These are phyloP conservation scores for Acacia pycnantha DNA, from an alignment of 331 rosid species.

Conservation along the genomic window DNA sequence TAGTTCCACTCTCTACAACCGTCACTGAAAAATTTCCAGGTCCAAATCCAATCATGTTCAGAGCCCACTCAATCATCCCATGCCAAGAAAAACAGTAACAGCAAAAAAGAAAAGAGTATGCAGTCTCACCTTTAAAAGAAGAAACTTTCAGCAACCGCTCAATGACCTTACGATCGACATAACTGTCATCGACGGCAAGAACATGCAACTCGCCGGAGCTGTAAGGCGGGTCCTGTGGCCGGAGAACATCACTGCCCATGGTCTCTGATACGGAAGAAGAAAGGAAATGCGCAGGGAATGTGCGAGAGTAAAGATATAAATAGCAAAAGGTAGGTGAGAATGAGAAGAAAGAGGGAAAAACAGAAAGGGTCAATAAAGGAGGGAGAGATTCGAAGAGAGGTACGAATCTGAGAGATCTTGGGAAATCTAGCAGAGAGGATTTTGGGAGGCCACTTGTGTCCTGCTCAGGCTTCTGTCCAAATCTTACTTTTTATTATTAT, in stretches of 20 bases:
- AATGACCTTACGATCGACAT: conserved; percentile 83
- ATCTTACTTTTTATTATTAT: background rate
- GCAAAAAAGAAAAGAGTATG: background rate
- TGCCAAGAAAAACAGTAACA: background rate
- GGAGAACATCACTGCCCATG: conserved; percentile 47
- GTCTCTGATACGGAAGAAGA: background rate
- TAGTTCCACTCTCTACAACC: conserved; percentile 87
- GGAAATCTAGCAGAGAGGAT: conserved; percentile 59
- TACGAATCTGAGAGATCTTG: conserved; percentile 70
- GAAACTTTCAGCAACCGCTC: conserved; percentile 76
- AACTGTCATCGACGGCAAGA: conserved; percentile 91
- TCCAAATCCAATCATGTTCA: conserved; percentile 23
- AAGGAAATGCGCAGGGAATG: background rate
- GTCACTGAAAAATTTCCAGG: conserved; percentile 57
- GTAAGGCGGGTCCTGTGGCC: conserved; percentile 26
- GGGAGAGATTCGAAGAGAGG: conserved; percentile 72
- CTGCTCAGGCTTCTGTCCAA: conserved; percentile 36
- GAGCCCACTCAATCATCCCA: conserved; percentile 18
- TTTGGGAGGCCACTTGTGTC: conserved; percentile 59
- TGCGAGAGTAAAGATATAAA: background rate
- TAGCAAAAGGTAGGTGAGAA: background rate
- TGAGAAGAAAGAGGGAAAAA: background rate
- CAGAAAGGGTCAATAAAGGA: conserved; percentile 36
- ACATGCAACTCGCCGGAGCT: conserved; percentile 60
- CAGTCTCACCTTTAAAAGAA: conserved; percentile 66